A percentile compares a stretch with the other conserved stretches of the same genome.
These are phyloP conservation scores for Ganoderma meredithae DNA, from an alignment of 1,284 basidiomycete species.

Conservation along the genomic window DNA sequence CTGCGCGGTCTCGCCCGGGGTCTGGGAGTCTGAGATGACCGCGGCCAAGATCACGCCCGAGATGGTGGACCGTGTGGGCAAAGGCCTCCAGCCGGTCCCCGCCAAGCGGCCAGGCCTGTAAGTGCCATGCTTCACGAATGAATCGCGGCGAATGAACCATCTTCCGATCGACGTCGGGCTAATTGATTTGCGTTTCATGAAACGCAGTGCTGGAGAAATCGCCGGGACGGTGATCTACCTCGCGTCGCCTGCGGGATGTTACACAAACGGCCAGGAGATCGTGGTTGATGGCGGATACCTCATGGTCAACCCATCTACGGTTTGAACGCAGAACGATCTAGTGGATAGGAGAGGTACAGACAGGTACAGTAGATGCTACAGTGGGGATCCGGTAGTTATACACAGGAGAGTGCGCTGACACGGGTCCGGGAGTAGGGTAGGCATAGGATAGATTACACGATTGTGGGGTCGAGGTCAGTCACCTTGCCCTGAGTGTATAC, in stretches of 20 bases:
- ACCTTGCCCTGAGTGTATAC: slow-evolving; percentile 8
- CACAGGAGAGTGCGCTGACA: slow-evolving; percentile 21
- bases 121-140: slow-evolving; percentile 42
- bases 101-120: slow-evolving; percentile 70
- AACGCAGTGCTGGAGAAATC: slow-evolving; percentile 67
- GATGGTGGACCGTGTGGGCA: slow-evolving; percentile 60
- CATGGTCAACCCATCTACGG: slow-evolving; percentile 70
- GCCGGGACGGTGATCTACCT: slow-evolving; percentile 79
- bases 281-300: slow-evolving; percentile 76
- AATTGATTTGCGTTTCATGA: neutral
- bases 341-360: neutral
- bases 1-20: slow-evolving; percentile 76
- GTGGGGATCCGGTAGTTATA: slow-evolving; percentile 8
- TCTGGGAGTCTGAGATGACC: slow-evolving; percentile 82
- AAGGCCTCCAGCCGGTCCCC: slow-evolving; percentile 65
- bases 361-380: slow-evolving; percentile 16
- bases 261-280: slow-evolving; percentile 78
- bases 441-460: slow-evolving; percentile 33
- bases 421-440: slow-evolving; percentile 19
- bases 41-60: slow-evolving; percentile 51
- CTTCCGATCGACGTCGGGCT: neutral
- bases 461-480: neutral
- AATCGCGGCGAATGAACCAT: neutral
- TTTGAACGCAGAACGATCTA: slow-evolving; percentile 18
- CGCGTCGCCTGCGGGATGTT: slow-evolving; percentile 72